These are phyloP conservation scores for Brettanomyces anomalus DNA, from an alignment of 805 yeast species.

Conservation along the genomic window DNA sequence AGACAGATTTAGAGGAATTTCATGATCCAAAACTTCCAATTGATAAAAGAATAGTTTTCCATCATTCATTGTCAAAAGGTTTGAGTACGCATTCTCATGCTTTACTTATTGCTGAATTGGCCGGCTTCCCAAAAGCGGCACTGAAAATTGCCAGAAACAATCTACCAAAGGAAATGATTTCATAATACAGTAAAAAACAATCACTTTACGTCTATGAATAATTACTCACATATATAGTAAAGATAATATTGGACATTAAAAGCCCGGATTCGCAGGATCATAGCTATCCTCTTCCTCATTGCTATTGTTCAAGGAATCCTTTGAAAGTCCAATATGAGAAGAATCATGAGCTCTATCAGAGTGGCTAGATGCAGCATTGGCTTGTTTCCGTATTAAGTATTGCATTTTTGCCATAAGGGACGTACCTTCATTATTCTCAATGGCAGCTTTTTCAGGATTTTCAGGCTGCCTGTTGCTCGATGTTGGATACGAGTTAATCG, in stretches of 20 bases:
- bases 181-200: background rate
- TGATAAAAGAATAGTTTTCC: conserved; percentile 29
- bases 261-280: conserved; percentile 12
- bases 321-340: background rate
- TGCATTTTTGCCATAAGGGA: background rate
- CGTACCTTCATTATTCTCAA: background rate
- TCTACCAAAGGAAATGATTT: background rate
- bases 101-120: conserved; percentile 61
- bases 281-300: conserved; percentile 7
- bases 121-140: conserved; percentile 67
- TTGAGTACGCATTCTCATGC: conserved; percentile 73
- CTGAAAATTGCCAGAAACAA: conserved; percentile 37
- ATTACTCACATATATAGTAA: background rate
- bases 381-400: too few species aligned
- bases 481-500: too few species aligned
- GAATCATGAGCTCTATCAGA: background rate
- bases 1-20: conserved; percentile 16
- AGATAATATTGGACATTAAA: background rate
- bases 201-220: background rate
- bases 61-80: conserved; percentile 57
- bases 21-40: conserved; percentile 13
- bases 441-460: too few species aligned
- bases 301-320: background rate
- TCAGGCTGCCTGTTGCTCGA: too few species aligned
- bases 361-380: too few species aligned